Evolutionary conservation across 257 asterid genomes (phyloP).

Genomic region (Gynochthodes officinalis): DNA sequence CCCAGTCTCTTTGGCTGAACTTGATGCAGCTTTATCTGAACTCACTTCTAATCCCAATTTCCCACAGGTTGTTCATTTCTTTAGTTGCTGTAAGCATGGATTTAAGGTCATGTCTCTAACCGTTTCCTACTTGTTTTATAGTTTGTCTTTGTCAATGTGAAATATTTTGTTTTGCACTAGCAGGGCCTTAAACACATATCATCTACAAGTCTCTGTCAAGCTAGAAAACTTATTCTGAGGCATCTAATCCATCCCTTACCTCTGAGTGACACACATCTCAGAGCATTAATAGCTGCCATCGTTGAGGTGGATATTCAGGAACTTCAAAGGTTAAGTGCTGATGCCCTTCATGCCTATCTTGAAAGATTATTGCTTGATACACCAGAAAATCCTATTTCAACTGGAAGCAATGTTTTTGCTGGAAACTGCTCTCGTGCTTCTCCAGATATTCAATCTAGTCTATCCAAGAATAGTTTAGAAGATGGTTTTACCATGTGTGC

Average conservation of each 20-base stretch:
- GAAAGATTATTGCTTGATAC: conserved; percentile 31
- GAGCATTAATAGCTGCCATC: conserved; percentile 47
- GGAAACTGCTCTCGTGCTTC: conserved; percentile 23
- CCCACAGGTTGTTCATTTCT: conserved; percentile 51
- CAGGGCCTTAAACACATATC: conserved; percentile 65
- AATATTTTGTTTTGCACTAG: not conserved
- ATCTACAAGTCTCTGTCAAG: conserved; percentile 41
- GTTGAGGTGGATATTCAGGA: conserved; percentile 54
- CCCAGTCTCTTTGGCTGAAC: conserved; percentile 48
- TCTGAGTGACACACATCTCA: conserved; percentile 60
- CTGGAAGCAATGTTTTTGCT: conserved; percentile 16
- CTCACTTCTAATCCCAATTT: conserved; percentile 40
- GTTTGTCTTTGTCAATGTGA: not conserved
- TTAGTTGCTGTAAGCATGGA: not conserved
- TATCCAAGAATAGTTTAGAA: conserved; percentile 19
- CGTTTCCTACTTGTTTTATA: not conserved
- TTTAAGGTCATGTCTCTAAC: not conserved
- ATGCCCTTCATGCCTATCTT: conserved; percentile 36
- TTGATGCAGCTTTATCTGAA: conserved; percentile 54
- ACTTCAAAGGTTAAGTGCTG: conserved; percentile 28
- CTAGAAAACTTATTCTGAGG: conserved; percentile 43
- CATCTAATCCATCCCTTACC: conserved; percentile 54
- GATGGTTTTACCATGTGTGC: conserved; percentile 38
- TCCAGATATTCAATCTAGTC: conserved; percentile 18
- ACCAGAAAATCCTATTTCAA: conserved; percentile 17